Evolutionary conservation across 163 green algal species (phyloP).

Genomic region (Trebouxia gelatinosa): DNA sequence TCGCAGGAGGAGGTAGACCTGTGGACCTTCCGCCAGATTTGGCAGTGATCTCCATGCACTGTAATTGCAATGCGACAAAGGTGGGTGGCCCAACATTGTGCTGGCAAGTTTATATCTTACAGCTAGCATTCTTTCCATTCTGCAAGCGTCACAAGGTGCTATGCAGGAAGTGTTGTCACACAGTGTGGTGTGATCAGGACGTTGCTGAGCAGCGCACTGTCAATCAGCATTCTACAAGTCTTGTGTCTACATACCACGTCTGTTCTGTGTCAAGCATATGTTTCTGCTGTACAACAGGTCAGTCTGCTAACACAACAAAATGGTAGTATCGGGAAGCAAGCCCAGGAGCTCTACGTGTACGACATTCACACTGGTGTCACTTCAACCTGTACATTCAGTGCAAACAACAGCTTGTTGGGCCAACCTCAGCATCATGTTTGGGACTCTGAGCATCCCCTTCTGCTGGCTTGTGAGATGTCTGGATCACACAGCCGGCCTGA

Average conservation of each 20-base stretch:
- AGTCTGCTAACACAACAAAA: slow-evolving; percentile 3
- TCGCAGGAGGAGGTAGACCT: slow-evolving; percentile 38
- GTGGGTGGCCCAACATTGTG: slow-evolving; percentile 29
- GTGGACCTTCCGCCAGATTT: slow-evolving; percentile 23
- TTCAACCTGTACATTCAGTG: slow-evolving; percentile 52
- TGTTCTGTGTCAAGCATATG: not conserved
- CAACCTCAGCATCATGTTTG: slow-evolving; percentile 50
- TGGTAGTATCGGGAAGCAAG: not conserved
- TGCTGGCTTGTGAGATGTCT: slow-evolving; percentile 45
- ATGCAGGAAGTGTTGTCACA: not conserved
- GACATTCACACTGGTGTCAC: slow-evolving; percentile 56
- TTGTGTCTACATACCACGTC: not conserved
- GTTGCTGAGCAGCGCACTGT: too few relatives aligned
- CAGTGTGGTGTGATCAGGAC: not conserved
- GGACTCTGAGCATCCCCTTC: slow-evolving; percentile 54
- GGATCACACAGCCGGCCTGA: not conserved
- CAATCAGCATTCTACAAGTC: not conserved
- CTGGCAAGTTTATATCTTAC: not conserved
- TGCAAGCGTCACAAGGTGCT: not conserved
- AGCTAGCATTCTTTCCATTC: not conserved
- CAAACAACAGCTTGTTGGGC: slow-evolving; percentile 26
- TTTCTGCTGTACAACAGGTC: not conserved
- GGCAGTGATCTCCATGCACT: slow-evolving; percentile 43
- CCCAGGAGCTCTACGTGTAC: slow-evolving; percentile 66
- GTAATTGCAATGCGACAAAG: slow-evolving; percentile 61